Percentiles rank a stretch among this genome's conserved stretches.
phyloP scores from a whole-genome alignment of 2,329 filamentous ascomycete genomes.

The Aspergillus brasiliensis region DNA sequence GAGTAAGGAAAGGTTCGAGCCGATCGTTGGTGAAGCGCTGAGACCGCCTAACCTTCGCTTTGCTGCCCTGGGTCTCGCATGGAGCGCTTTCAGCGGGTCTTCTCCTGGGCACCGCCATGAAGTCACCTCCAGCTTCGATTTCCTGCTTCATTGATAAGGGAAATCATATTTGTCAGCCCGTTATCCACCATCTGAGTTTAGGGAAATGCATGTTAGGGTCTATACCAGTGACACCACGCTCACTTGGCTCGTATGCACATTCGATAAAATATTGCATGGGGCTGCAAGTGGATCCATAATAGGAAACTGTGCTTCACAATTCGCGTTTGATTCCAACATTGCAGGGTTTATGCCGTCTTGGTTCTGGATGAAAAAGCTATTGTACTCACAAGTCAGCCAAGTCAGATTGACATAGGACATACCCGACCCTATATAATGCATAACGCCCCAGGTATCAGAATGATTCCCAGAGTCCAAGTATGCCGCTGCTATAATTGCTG shows the following conservation, averaged over 20 bases:
- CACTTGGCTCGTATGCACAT: not conserved
- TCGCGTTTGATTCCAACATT: not conserved
- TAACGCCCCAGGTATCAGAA: not conserved
- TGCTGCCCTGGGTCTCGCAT: not conserved
- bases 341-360: not conserved
- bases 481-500: not conserved
- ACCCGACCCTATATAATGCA: not conserved
- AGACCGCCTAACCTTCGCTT: not conserved
- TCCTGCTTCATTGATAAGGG: not conserved
- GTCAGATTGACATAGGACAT: not conserved
- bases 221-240: not conserved
- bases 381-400: not conserved
- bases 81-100: not conserved
- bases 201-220: not conserved
- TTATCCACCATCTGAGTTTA: not conserved
- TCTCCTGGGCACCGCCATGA: not conserved
- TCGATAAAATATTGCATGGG: not conserved
- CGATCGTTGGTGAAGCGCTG: not conserved
- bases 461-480: not conserved
- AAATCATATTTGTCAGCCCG: not conserved
- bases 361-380: not conserved
- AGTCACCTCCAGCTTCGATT: not conserved
- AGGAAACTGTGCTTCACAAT: not conserved
- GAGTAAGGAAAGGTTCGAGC: not conserved
- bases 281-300: not conserved